Evolutionary conservation across 2,329 filamentous ascomycete genomes (phyloP).

Genomic region (Alternaria conjuncta): DNA sequence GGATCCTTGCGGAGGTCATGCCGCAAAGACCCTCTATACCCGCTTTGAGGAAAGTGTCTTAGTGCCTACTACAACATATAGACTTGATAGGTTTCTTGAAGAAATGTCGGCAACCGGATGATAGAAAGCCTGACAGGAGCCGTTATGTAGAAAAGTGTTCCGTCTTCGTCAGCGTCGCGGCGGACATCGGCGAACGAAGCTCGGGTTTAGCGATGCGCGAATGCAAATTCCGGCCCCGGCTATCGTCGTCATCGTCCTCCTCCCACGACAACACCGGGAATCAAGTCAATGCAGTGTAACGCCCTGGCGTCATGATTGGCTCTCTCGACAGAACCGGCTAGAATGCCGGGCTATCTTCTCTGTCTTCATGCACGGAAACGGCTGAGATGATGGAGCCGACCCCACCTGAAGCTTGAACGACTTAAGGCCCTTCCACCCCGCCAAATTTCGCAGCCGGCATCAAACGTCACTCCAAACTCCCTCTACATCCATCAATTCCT

Average conservation of each 20-base stretch:
- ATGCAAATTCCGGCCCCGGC: not conserved
- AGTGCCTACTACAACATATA: not conserved
- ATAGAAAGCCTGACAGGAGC: not conserved
- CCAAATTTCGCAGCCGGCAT: not conserved
- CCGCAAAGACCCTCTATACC: not conserved
- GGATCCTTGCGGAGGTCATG: not conserved
- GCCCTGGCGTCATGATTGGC: slow-evolving; percentile 3
- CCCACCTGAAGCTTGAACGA: slow-evolving; percentile 3
- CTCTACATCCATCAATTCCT: not conserved
- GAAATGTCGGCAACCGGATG: not conserved
- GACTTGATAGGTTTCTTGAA: not conserved
- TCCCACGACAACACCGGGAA: not conserved
- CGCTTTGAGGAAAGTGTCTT: not conserved
- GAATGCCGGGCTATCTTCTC: not conserved
- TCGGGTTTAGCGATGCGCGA: not conserved
- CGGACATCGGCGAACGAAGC: not conserved
- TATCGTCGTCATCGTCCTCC: slow-evolving; percentile 3
- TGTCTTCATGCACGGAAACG: not conserved
- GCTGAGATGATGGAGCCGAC: not conserved
- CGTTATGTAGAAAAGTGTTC: not conserved
- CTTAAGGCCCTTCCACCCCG: slow-evolving; percentile 5
- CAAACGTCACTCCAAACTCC: not conserved
- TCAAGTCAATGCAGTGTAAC: not conserved
- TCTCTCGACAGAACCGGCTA: not conserved
- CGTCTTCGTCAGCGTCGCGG: not conserved